phyloP scores from a whole-genome alignment of 106 monocot species.

The Dendrobium huoshanense region DNA sequence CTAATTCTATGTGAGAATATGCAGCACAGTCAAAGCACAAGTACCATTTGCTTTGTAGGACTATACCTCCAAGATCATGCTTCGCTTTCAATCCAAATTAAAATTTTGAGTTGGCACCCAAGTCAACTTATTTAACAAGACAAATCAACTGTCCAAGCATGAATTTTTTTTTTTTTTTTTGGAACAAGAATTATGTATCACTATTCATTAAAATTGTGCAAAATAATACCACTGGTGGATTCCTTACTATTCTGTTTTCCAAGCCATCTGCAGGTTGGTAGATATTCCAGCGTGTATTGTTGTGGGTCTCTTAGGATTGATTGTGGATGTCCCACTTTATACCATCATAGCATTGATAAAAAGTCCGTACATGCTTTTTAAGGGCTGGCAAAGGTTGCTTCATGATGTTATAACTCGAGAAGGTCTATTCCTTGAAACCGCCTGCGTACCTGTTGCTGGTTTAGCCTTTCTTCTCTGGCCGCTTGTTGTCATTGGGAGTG shows the following conservation, averaged over 20 bases:
- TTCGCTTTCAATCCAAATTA: not conserved
- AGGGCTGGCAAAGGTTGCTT: conserved; percentile 89
- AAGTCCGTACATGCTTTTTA: conserved; percentile 95
- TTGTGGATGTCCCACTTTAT: conserved; percentile 79
- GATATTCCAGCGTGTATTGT: conserved; percentile 72
- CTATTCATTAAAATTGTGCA: not conserved
- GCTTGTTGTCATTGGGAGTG: conserved; percentile 63
- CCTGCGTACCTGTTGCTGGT: conserved; percentile 86
- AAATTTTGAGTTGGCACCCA: not conserved
- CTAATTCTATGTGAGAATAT: too few species aligned
- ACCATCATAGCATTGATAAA: conserved; percentile 80
- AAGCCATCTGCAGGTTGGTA: conserved; percentile 37
- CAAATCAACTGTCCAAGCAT: too few species aligned
- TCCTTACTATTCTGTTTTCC: not conserved
- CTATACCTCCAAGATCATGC: not conserved
- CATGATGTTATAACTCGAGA: conserved; percentile 77
- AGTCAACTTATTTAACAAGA: not conserved
- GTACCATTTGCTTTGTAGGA: not conserved
- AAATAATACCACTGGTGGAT: not conserved
- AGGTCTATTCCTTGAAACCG: conserved; percentile 83
- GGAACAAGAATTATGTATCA: not conserved
- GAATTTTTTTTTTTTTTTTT: too few species aligned
- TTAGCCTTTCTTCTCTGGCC: conserved; percentile 87
- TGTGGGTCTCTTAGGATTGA: conserved; percentile 63
- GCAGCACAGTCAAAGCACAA: not conserved